phyloP scores from a whole-genome alignment of 331 rosid genomes.

The Malus hybrid region DNA sequence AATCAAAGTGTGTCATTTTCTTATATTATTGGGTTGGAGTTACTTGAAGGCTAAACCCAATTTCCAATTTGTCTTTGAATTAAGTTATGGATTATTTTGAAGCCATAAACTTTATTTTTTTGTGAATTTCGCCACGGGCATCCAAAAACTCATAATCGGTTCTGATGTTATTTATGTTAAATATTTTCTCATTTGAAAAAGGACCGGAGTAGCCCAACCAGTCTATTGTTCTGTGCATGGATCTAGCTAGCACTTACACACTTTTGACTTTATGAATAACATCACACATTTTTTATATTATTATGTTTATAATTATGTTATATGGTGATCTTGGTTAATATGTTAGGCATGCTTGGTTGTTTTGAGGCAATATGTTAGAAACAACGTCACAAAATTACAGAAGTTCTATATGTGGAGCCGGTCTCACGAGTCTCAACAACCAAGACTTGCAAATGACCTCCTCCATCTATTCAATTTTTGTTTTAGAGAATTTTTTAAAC shows the following conservation, averaged over 20 bases:
- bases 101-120: no score
- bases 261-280: neutral
- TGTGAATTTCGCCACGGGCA: neutral
- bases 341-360: neutral
- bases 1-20: no score
- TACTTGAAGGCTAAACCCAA: no score
- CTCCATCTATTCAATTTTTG: neutral
- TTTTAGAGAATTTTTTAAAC: neutral
- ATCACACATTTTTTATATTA: neutral
- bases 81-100: no score
- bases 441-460: neutral
- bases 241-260: neutral
- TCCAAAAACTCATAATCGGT: neutral
- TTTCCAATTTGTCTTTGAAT: no score
- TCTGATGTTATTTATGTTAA: neutral
- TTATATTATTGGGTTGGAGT: no score
- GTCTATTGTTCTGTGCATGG: neutral
- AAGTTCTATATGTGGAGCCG: neutral
- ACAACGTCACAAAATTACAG: neutral
- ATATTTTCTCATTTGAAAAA: neutral
- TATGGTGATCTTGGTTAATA: neutral
- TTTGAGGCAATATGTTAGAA: neutral
- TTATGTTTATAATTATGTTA: neutral
- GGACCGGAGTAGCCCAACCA: neutral
- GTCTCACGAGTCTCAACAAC: neutral